Evolutionary conservation across 2,329 filamentous ascomycete species (phyloP).

Genomic region (Fusarium kyushuense): DNA sequence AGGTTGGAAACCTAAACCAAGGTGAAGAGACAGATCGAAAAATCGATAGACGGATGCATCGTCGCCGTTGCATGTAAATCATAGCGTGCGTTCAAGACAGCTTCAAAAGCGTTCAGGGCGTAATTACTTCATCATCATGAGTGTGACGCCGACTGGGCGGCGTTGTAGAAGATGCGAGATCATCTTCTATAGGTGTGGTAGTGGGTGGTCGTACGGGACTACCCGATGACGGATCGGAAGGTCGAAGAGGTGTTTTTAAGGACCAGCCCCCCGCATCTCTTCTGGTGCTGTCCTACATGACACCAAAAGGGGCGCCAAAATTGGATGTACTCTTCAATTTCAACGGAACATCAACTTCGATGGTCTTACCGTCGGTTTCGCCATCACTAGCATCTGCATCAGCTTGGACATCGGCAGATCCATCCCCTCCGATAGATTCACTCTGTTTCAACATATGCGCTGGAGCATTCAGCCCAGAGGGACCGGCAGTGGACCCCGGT

Average conservation of each 20-base stretch:
- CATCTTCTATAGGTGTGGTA: constrained; percentile 16
- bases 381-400: constrained; percentile 45
- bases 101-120: constrained; percentile 17
- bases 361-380: constrained; percentile 44
- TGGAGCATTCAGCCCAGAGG: constrained; percentile 28
- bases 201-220: background rate
- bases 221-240: constrained; percentile 7
- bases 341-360: constrained; percentile 60
- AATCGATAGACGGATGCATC: constrained; percentile 28
- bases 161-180: background rate
- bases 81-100: constrained; percentile 17
- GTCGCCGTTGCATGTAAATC: constrained; percentile 15
- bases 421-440: constrained; percentile 42
- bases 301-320: constrained; percentile 62
- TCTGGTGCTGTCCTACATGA: constrained; percentile 41
- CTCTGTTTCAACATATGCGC: constrained; percentile 16
- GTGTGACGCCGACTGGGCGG: background rate
- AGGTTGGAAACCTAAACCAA: constrained; percentile 20
- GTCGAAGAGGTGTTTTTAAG: background rate
- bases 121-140: constrained; percentile 35
- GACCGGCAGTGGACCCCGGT: constrained; percentile 27
- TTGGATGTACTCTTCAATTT: constrained; percentile 61
- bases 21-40: constrained; percentile 33
- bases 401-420: constrained; percentile 38
- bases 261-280: background rate